Base-by-base conservation (phyloP, 164 flowering plant genomes). In the Sextonia rubra region DNA sequence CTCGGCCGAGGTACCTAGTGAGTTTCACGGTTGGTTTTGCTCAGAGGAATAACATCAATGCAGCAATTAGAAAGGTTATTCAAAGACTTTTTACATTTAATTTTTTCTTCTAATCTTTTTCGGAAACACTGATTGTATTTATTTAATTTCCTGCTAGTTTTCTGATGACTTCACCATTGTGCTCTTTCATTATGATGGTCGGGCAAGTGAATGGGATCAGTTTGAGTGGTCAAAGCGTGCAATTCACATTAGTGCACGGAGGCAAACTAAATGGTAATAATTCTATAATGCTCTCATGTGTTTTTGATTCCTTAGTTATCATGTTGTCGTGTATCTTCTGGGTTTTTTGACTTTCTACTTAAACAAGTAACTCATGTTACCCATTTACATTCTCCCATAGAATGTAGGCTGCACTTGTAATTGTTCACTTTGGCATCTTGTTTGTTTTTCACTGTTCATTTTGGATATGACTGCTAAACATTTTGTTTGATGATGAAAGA, bases 151-250 rank as follows among this genome's bases (percentile, higher is more conserved):
- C 76, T 83, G 70, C 83, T 75, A 94, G 98, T 91, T 95, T 79
- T 83, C 94, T 64, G 90, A 87, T 26, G 89, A 95, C 78, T 93
- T 91, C 77, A 83, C 83, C 52, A 90, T 95, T 78, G 1, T 95
- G 83, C 97, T 95, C 72, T 95, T 95, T 73, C 99, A 95, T 78
- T 95, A 95, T 79, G 98, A 93, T 88, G 99, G 97, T 14, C 91
- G 86, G 60, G 81, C 89, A 64, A 93, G 79, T 84, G 97, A 95
- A 80, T 95, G 99, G 99, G 92, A 95, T 76, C 81, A 88, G 64
- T 91, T 85, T 81, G 99, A 95, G 80, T 95, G 99, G 98, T 91
- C 99, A 69, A 86, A 83, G 81, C 87, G 73, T 29, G 97, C 94
- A 68, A 85, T 95, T 74, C 99, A 95, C 83, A 74, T 95, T 67